Percentiles rank a stretch among this genome's conserved stretches.
These are phyloP conservation scores for Misopates orontium DNA, from an alignment of 257 asterid genomes.

Conservation along the genomic window DNA sequence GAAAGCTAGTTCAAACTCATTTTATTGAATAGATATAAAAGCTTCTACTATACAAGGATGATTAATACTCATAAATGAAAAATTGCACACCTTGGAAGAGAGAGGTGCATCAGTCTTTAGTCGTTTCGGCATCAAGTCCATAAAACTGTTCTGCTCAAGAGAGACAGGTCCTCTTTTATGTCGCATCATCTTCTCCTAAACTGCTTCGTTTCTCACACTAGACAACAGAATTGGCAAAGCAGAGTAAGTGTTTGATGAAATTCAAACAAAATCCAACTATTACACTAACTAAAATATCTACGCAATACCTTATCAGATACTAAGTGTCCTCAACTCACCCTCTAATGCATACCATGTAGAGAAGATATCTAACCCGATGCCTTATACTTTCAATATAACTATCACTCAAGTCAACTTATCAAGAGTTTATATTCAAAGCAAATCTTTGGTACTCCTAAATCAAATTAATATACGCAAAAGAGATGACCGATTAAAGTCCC, in stretches of 20 bases:
- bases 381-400: too few relatives aligned
- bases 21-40: too few relatives aligned
- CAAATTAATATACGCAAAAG: too few relatives aligned
- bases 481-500: too few relatives aligned
- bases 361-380: neutral
- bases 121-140: conserved; percentile 63
- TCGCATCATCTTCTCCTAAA: conserved; percentile 66
- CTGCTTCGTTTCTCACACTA: conserved; percentile 23
- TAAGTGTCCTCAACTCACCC: too few relatives aligned
- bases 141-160: conserved; percentile 54
- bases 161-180: conserved; percentile 67
- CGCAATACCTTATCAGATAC: neutral
- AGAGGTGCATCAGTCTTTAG: conserved; percentile 56
- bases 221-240: conserved; percentile 10
- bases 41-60: neutral
- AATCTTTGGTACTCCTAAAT: too few relatives aligned
- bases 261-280: conserved; percentile 6
- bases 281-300: neutral
- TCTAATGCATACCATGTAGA: neutral
- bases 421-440: neutral
- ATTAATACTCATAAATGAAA: neutral
- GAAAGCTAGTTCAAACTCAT: too few relatives aligned
- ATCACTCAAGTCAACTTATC: neutral
- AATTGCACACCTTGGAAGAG: conserved; percentile 66
- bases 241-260: conserved; percentile 4